These are phyloP conservation scores for Vitis cinerea DNA, from an alignment of 164 flowering plant genomes.

Conservation along the genomic window DNA sequence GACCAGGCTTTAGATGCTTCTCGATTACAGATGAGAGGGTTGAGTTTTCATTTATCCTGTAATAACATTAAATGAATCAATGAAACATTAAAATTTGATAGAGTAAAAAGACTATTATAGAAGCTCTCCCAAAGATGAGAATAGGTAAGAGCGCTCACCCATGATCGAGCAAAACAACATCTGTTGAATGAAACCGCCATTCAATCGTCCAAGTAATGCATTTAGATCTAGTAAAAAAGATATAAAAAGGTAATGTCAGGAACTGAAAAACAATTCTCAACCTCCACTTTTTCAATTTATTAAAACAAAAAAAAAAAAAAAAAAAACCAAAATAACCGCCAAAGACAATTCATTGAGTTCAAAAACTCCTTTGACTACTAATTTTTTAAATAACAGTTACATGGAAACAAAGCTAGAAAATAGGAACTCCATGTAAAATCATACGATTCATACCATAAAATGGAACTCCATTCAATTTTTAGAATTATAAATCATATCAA, in stretches of 20 bases:
- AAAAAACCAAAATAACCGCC: too few relatives aligned
- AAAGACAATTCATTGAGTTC: too few relatives aligned
- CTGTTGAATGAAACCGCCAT: constrained; percentile 83
- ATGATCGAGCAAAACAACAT: constrained; percentile 64
- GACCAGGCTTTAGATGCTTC: constrained; percentile 71
- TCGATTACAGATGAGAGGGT: constrained; percentile 52
- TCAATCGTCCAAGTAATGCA: constrained; percentile 84
- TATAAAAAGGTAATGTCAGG: not conserved
- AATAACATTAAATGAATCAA: constrained; percentile 14
- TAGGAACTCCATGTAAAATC: too few relatives aligned
- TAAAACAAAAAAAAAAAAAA: too few relatives aligned
- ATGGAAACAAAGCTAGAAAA: too few relatives aligned
- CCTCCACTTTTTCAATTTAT: too few relatives aligned
- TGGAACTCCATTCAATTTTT: too few relatives aligned
- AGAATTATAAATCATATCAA: not conserved
- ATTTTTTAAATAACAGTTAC: too few relatives aligned
- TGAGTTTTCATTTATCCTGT: constrained; percentile 62
- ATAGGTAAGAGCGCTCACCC: constrained; percentile 45
- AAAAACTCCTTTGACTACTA: too few relatives aligned
- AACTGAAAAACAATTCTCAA: too few relatives aligned
- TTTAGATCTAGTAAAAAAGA: constrained; percentile 18
- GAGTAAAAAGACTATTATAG: not conserved
- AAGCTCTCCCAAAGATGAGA: not conserved
- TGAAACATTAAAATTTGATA: not conserved
- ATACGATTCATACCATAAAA: too few relatives aligned